Evolutionary conservation across 2,329 filamentous ascomycete genomes (phyloP), one percentile per base, ranked within the genome.

Genomic region (Colletotrichum sp.): DNA sequence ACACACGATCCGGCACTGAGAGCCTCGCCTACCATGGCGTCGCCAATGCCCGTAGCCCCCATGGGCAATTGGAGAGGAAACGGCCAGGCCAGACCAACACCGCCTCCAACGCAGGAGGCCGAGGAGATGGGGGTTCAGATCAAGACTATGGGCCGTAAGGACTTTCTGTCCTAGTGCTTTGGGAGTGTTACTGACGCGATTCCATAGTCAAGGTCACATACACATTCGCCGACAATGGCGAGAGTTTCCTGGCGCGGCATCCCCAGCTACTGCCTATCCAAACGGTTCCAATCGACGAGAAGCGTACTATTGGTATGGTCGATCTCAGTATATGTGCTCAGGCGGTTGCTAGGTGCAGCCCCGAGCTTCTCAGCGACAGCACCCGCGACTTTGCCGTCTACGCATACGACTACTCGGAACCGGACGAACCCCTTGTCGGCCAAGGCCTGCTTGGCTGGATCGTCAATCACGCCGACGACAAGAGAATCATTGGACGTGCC

Each of bases 321-420:
- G 96, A 98, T 84, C 89, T 98, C 69, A 93, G 93, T 79, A 93
- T 94, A 77, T 98, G 97, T 84, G 91, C 98, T 61, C 93, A 96
- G 83, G 95, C 96, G 72, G 93, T 99, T 75, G 87, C 88, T 28
- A 87, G 91, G 72, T 91, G 89, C 86, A 98, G 97, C 82, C 97
- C 97, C 48, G 97, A 99, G 85, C 90, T 99, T 61, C 87, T 96
- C 62, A 91, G 81, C 88, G 94, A 87, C 82, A 93, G 75, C 89
- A 94, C 85, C 86, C 86, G 91, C 84, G 96, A 99, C 86, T 99
- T 97, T 85, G 97, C 96, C n/a, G 93, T 99, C 72, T 99, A 99
- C 85, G 96, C 96, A 34, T 95, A 95, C 86, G 97, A 99, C 84
- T 98, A 96, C 84, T 98, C 97, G 14, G 97, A 99, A 85, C 94